Evolutionary conservation across 495 filamentous ascomycete genomes (phyloP), one percentile per base, ranked within the genome.

Genomic region (Monascus purpureus): DNA sequence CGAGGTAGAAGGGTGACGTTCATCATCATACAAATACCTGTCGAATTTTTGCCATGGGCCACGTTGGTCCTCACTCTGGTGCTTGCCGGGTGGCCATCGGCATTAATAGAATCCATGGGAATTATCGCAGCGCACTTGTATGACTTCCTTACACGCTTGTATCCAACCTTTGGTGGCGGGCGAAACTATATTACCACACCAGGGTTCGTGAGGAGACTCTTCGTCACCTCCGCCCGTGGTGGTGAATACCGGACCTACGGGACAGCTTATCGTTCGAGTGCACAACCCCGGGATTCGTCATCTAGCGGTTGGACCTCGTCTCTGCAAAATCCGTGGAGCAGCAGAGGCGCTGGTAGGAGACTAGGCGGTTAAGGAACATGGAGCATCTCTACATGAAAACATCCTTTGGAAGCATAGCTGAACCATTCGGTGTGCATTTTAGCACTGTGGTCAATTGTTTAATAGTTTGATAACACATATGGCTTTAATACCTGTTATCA

Each of bases 101-200:
- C 71, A 2, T 33, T 75, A 36, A 31, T 65, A 7, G 73, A 84
- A 32, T 42, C 63, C 24, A 80, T 59, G 12, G 87, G 86, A 12
- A 66, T 95, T 17, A 30, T 87, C 23, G 82, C 82, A 12, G 86
- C 84, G 14, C 87, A 93, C 50, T 49, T 85, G 14, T 81, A 85
- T 50, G 80, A 93, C 45, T 95, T 93, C 46, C 49, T 92, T 27
- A 84, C 79, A 2, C 68, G 77, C 25, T 67, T 88, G 17, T 93
- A 80, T 57, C 86, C 87, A 11, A 68, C 73, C 25, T 87, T 87
- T 55, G 85, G 84, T 13, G 77, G 79, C 31, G 85, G 85, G 2
- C 55, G 55, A 17, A 88, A 82, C 43, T 67, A 72, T 32, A 55
- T 93, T 28, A 53, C 52, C 11, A 87, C 85, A 0, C 87, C 86